Conservation (phyloP, 176 grass and related monocot species). For the Areca catechu region DNA sequence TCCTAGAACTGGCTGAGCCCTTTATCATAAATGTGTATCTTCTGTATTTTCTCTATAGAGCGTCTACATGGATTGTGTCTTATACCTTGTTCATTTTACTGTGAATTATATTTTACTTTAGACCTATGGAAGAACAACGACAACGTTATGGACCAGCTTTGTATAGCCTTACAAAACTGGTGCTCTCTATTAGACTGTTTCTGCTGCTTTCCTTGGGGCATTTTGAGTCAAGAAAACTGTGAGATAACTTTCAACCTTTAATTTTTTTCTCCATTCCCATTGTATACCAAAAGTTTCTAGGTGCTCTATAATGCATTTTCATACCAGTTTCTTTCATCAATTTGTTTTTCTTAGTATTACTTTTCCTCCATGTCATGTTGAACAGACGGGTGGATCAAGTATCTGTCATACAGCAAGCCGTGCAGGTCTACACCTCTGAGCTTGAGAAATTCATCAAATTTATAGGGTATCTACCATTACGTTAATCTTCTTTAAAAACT, state of each 20-base stretch:
- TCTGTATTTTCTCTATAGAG: not conserved
- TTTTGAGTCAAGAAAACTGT: slow-evolving; percentile 61
- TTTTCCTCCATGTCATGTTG: slow-evolving; percentile 12
- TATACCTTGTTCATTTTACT: not conserved
- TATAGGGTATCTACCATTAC: slow-evolving; percentile 52
- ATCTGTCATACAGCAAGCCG: slow-evolving; percentile 58
- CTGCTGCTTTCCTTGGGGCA: slow-evolving; percentile 49
- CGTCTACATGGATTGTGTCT: not conserved
- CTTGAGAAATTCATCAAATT: slow-evolving; percentile 70
- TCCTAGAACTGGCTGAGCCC: no score
- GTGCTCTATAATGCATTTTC: slow-evolving; percentile 1
- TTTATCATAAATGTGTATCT: no score
- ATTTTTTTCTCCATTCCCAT: slow-evolving; percentile 5
- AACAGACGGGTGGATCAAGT: slow-evolving; percentile 58
- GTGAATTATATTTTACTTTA: slow-evolving; percentile 17
- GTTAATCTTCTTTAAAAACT: not conserved
- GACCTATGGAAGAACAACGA: slow-evolving; percentile 98
- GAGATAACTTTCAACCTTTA: slow-evolving; percentile 19
- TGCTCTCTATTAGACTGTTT: slow-evolving; percentile 62
- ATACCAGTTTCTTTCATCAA: slow-evolving; percentile 1
- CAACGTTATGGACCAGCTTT: slow-evolving; percentile 82
- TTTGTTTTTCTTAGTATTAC: slow-evolving; percentile 6
- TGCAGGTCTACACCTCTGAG: slow-evolving; percentile 51
- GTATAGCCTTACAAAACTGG: slow-evolving; percentile 74
- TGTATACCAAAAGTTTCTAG: slow-evolving; percentile 2